Conservation (phyloP, 2,329 filamentous ascomycete species). For the Pseudocercospora crystallina region DNA sequence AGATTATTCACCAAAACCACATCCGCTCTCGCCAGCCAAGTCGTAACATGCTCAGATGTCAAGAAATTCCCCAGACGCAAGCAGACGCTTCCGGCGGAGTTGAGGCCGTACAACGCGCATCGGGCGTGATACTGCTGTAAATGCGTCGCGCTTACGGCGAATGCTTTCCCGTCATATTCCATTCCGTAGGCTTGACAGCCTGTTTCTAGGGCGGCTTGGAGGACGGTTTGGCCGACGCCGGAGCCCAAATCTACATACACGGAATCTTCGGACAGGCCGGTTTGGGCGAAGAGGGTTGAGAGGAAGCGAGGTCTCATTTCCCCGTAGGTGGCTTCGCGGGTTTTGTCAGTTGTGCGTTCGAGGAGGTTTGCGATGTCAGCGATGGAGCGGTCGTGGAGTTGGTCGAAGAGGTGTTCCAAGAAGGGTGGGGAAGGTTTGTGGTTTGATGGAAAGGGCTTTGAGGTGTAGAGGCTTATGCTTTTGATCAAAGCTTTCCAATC, state of each 20-base stretch:
- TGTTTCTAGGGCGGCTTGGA: conserved; percentile 87
- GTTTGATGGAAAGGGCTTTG: no score
- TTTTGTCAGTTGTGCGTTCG: conserved; percentile 76
- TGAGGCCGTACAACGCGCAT: conserved; percentile 81
- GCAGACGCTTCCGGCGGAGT: conserved; percentile 73
- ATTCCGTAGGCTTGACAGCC: conserved; percentile 93
- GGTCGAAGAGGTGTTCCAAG: conserved; percentile 59
- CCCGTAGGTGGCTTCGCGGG: conserved; percentile 87
- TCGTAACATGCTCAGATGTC: conserved; percentile 65
- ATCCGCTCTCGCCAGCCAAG: conserved; percentile 75
- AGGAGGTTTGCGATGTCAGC: conserved; percentile 80
- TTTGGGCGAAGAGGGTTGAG: conserved; percentile 73
- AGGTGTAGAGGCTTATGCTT: no score
- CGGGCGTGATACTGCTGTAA: conserved; percentile 75
- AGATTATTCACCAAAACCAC: conserved; percentile 98
- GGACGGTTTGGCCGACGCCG: conserved; percentile 90
- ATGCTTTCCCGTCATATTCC: conserved; percentile 88
- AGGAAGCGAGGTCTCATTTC: conserved; percentile 83
- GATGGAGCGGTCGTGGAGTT: conserved; percentile 87
- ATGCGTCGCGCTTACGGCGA: conserved; percentile 74
- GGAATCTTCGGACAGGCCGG: conserved; percentile 72
- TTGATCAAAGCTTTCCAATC: no score
- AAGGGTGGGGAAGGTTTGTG: conserved; percentile 32
- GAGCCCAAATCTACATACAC: conserved; percentile 92
- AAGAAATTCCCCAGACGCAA: conserved; percentile 82